Conservation (phyloP, 495 filamentous ascomycete genomes). For the Penicillium cinerascens region DNA sequence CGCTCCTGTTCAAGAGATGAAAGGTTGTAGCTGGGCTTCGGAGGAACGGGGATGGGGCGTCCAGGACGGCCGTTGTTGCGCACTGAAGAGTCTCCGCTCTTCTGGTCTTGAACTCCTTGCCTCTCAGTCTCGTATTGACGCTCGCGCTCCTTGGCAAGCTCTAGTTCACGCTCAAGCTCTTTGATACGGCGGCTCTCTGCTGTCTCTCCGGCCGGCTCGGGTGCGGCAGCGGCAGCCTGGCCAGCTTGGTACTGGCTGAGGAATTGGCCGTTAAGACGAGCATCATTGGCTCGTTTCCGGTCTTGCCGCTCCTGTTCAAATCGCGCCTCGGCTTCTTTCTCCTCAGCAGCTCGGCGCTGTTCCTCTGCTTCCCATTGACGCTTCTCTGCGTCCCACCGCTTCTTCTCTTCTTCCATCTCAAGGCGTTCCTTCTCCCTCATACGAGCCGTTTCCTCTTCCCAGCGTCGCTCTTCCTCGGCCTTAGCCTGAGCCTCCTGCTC, state of each 20-base stretch:
- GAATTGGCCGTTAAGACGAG: constrained; percentile 74
- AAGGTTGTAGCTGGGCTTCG: constrained; percentile 58
- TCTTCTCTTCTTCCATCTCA: constrained; percentile 71
- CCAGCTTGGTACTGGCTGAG: constrained; percentile 78
- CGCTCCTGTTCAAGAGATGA: constrained; percentile 73
- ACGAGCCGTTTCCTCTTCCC: constrained; percentile 74
- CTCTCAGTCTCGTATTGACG: constrained; percentile 78
- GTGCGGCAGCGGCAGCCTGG: constrained; percentile 10
- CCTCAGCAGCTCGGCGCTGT: constrained; percentile 66
- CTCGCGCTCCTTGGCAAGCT: constrained; percentile 81
- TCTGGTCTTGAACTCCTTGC: constrained; percentile 49
- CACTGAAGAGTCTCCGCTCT: constrained; percentile 21
- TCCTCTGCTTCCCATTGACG: constrained; percentile 79
- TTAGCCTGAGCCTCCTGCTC: constrained; percentile 64
- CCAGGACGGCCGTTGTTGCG: constrained; percentile 35
- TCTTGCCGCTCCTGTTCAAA: constrained; percentile 64
- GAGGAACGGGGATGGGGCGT: constrained; percentile 47
- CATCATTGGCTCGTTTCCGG: constrained; percentile 56
- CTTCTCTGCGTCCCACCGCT: constrained; percentile 81
- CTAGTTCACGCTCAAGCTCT: constrained; percentile 81
- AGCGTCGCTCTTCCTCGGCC: constrained; percentile 67
- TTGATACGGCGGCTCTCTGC: constrained; percentile 63
- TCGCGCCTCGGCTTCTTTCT: constrained; percentile 64
- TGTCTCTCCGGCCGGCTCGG: constrained; percentile 29
- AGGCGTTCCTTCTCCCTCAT: constrained; percentile 65